Percentiles rank a stretch among this genome's conserved stretches.
Conservation (phyloP, 257 asterid species). For the Solanum ossicruentum region DNA sequence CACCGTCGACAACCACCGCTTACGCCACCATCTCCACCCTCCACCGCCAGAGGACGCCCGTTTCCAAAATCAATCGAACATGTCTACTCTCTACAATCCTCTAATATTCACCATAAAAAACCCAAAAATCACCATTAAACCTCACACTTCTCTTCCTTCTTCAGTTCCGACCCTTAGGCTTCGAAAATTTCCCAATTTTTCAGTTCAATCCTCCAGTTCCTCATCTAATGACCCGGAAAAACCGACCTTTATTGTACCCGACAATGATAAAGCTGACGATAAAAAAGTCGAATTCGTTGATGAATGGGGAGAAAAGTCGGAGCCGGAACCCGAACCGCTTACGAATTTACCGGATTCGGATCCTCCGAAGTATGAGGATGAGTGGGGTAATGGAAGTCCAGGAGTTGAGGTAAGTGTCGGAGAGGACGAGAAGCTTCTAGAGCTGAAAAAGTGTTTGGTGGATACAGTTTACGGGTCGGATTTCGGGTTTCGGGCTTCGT, state of each 20-base stretch:
- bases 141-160: not conserved
- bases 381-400: slow-evolving; percentile 61
- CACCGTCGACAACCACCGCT: not conserved
- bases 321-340: slow-evolving; percentile 39
- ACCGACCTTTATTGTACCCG: not conserved
- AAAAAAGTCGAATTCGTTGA: slow-evolving; percentile 24
- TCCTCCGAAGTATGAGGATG: slow-evolving; percentile 62
- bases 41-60: not conserved
- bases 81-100: not conserved
- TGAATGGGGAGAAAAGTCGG: slow-evolving; percentile 84
- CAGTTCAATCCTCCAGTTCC: slow-evolving; percentile 1
- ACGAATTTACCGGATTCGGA: slow-evolving; percentile 39
- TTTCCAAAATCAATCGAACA: not conserved
- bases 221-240: slow-evolving; percentile 4
- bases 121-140: not conserved
- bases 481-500: slow-evolving; percentile 64
- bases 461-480: slow-evolving; percentile 79
- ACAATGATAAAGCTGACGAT: not conserved
- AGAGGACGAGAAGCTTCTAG: slow-evolving; percentile 31
- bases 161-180: not conserved
- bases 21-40: not conserved
- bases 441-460: slow-evolving; percentile 54
- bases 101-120: not conserved
- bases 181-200: not conserved
- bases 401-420: slow-evolving; percentile 10